Conservation (phyloP, 192 early-diverging fungal genomes). For the Backusella psychrophila region DNA sequence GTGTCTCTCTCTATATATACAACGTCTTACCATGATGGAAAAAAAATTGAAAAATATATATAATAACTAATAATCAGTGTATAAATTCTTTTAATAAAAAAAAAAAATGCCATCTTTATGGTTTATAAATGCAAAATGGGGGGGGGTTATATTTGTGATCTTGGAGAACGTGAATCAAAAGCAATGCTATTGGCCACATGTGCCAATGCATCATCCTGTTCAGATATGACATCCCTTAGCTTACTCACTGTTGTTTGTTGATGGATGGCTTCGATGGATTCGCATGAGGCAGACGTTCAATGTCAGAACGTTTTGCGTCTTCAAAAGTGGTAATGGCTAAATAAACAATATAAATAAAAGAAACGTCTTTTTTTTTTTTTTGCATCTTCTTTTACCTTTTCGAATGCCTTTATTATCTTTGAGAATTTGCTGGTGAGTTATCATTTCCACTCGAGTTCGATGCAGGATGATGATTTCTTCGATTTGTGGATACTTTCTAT, state of each 20-base stretch:
- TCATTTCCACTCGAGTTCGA: too few species aligned
- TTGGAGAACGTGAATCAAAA: not conserved
- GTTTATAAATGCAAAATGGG: not conserved
- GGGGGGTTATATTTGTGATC: not conserved
- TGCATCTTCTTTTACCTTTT: too few species aligned
- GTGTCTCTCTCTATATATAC: not conserved
- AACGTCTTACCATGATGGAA: not conserved
- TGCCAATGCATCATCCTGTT: slow-evolving; percentile 15
- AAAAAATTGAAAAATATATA: not conserved
- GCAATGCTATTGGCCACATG: slow-evolving; percentile 19
- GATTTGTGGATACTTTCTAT: too few species aligned
- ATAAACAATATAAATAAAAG: too few species aligned
- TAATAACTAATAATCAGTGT: not conserved
- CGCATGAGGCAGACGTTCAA: slow-evolving; percentile 74
- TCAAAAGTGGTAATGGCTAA: slow-evolving; percentile 87
- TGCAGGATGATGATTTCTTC: too few species aligned
- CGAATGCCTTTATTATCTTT: too few species aligned
- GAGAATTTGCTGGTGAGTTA: too few species aligned
- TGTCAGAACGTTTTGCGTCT: slow-evolving; percentile 84
- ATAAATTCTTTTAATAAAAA: not conserved
- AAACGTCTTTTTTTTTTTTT: too few species aligned
- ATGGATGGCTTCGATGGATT: slow-evolving; percentile 34
- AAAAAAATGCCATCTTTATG: not conserved
- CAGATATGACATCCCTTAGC: slow-evolving; percentile 13
- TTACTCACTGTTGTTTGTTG: slow-evolving; percentile 9